Percentiles rank a stretch among this genome's conserved stretches.
These are phyloP conservation scores for Hypsizygus marmoreus DNA, from an alignment of 768 basidiomycete genomes.

Conservation along the genomic window DNA sequence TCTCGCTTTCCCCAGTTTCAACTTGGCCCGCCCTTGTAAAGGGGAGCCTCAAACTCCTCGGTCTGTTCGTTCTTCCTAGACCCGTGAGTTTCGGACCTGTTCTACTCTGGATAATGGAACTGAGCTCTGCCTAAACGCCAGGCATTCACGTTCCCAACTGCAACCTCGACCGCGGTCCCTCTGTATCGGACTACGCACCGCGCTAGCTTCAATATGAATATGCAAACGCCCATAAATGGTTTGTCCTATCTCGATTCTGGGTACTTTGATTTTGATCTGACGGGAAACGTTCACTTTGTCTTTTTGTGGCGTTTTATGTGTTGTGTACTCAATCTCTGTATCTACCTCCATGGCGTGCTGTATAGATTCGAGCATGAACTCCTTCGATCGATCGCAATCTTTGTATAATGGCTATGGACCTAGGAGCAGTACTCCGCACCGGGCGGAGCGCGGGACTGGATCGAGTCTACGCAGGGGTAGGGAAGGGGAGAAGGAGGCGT, in stretches of 20 bases:
- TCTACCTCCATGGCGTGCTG: not conserved
- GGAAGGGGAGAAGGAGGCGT: not conserved
- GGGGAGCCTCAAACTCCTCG: constrained; percentile 6
- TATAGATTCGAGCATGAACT: not conserved
- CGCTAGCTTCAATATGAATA: no score
- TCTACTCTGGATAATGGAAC: not conserved
- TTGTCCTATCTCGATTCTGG: not conserved
- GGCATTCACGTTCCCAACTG: constrained; percentile 13
- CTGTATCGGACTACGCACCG: no score
- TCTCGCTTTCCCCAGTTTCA: not conserved
- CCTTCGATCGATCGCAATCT: constrained; percentile 1
- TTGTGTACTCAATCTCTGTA: not conserved
- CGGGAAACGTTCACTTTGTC: no score
- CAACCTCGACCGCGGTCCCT: not conserved
- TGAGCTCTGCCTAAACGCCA: not conserved
- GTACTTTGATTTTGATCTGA: not conserved
- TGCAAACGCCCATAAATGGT: not conserved
- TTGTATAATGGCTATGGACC: not conserved
- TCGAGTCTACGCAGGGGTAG: not conserved
- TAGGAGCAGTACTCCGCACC: constrained; percentile 6
- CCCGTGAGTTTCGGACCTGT: constrained; percentile 6
- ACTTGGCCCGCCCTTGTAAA: constrained; percentile 8
- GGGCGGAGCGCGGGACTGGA: not conserved
- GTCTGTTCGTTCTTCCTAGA: constrained; percentile 10
- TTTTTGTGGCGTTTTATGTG: not conserved